A percentile compares a stretch with the other conserved stretches of the same genome.
These are phyloP conservation scores for Epichloe uncinata DNA, from an alignment of 2,329 filamentous ascomycete species.

Conservation along the genomic window DNA sequence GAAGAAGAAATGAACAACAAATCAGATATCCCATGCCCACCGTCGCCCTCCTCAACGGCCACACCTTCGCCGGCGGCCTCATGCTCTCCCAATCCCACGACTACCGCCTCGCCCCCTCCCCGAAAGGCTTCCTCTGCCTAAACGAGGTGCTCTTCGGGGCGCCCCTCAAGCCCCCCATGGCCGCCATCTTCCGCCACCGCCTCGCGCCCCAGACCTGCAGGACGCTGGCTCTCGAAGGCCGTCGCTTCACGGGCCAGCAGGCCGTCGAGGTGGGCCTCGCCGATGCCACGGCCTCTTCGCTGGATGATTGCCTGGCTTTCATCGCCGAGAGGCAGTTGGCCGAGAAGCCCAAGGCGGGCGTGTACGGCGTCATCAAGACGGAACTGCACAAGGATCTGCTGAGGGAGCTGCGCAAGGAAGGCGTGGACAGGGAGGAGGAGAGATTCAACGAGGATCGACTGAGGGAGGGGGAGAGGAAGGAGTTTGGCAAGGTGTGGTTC, in stretches of 20 bases:
- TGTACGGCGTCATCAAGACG: slow-evolving; percentile 58
- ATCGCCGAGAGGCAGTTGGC: slow-evolving; percentile 45
- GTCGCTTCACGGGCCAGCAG: slow-evolving; percentile 48
- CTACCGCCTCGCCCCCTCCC: slow-evolving; percentile 63
- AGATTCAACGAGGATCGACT: slow-evolving; percentile 29
- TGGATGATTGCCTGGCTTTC: slow-evolving; percentile 49
- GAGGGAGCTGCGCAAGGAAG: slow-evolving; percentile 39
- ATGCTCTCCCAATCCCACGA: slow-evolving; percentile 66
- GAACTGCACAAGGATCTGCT: slow-evolving; percentile 63
- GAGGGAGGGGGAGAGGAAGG: slow-evolving; percentile 27
- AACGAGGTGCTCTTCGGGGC: slow-evolving; percentile 75
- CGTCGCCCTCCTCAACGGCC: slow-evolving; percentile 64
- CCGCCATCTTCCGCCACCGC: slow-evolving; percentile 60
- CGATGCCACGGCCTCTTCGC: slow-evolving; percentile 42
- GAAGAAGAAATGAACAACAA: slow-evolving; percentile 56
- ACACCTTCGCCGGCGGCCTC: slow-evolving; percentile 70
- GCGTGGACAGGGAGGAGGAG: slow-evolving; percentile 35
- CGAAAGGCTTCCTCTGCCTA: slow-evolving; percentile 60
- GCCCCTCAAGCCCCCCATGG: slow-evolving; percentile 66
- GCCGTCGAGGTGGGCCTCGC: slow-evolving; percentile 55
- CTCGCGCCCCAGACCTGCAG: slow-evolving; percentile 43
- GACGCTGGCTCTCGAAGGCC: slow-evolving; percentile 58
- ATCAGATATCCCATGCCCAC: slow-evolving; percentile 64
- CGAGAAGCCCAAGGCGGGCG: slow-evolving; percentile 47
- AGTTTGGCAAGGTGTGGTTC: slow-evolving; percentile 32